Conservation (phyloP, 441 rosid species). For the Gossypium schwendimanii region DNA sequence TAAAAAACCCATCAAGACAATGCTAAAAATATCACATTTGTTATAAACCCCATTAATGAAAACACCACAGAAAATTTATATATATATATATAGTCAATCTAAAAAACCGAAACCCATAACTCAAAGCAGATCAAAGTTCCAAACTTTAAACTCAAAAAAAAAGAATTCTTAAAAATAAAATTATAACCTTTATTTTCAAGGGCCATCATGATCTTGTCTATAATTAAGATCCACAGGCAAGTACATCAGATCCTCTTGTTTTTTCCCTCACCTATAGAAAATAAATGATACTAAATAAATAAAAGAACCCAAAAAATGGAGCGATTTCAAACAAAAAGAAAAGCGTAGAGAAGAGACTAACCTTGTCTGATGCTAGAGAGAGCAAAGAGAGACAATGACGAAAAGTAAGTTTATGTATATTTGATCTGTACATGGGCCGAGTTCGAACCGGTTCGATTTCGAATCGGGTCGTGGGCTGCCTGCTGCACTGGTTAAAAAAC, state of each 20-base stretch:
- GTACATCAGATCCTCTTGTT: slow-evolving; percentile 50
- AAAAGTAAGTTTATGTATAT: background rate
- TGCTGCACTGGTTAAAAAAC: too few relatives aligned
- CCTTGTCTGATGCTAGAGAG: slow-evolving; percentile 7
- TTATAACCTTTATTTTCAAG: slow-evolving; percentile 39
- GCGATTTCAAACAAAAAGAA: background rate
- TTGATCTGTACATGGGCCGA: too few relatives aligned
- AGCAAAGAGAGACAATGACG: background rate
- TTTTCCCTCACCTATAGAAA: slow-evolving; percentile 7
- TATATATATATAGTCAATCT: background rate
- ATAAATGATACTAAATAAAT: background rate
- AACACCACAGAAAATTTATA: background rate
- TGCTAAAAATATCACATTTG: background rate
- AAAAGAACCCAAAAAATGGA: background rate
- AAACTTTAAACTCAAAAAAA: slow-evolving; percentile 9
- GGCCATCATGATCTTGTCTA: slow-evolving; percentile 40
- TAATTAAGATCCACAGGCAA: slow-evolving; percentile 44
- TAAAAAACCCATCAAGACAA: background rate
- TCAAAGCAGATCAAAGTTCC: slow-evolving; percentile 7
- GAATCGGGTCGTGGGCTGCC: too few relatives aligned
- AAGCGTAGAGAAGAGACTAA: background rate
- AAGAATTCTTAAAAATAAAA: background rate
- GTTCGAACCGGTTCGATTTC: too few relatives aligned
- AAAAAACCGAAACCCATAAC: background rate
- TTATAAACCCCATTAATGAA: background rate